Base-by-base conservation (phyloP, 768 basidiomycete genomes). In the Lentinula aciculospora region DNA sequence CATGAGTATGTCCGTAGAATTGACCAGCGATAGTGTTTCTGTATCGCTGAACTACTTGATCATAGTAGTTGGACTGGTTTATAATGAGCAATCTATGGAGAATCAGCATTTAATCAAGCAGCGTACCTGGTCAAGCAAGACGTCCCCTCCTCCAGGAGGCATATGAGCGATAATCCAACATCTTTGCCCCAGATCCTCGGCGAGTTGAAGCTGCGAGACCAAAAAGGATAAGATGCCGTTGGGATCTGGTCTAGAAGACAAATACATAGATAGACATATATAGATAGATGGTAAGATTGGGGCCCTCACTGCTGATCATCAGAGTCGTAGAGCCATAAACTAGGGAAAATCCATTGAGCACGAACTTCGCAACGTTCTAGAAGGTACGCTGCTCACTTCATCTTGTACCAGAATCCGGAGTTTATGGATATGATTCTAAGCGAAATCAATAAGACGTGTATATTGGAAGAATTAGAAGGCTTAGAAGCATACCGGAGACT, bases 151-250 rank as follows among this genome's bases (percentile, higher is more conserved):
- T 27, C 82, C 80, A 3, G 77, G 77, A 1, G 82, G 77, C 74
- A 84, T 81, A 61, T 85, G 83, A 1, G 74, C 82, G 17, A 83
- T 81, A 62, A 86, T 80, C 82, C 84, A 85, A 0, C 72, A 84
- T 19, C 82, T 76, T 62, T 85, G 75, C 0, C 83, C 83, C 0
- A 76, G 75, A 58, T 80, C 76, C 67, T 88, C 85, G 2, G 85
- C 82, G 1, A 71, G 72, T 66, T 85, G 83, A 3, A 88, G 72
- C 61, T 85, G 71, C 17, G 72, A 65, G 0, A 79, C 76, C 23
- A 78, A 66, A 67, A 85, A 88, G 0, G 71, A 73, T 7, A 88
- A 67, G 47, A 86, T 73, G 7, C 81, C 84, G 61, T 84, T 83
- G 9, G 84, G 84, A 65, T 87, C 85, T 4, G 78, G 73, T 45